These are phyloP conservation scores for Phaeomoniella chlamydospora DNA, from an alignment of 2,329 filamentous ascomycete genomes.

Conservation along the genomic window DNA sequence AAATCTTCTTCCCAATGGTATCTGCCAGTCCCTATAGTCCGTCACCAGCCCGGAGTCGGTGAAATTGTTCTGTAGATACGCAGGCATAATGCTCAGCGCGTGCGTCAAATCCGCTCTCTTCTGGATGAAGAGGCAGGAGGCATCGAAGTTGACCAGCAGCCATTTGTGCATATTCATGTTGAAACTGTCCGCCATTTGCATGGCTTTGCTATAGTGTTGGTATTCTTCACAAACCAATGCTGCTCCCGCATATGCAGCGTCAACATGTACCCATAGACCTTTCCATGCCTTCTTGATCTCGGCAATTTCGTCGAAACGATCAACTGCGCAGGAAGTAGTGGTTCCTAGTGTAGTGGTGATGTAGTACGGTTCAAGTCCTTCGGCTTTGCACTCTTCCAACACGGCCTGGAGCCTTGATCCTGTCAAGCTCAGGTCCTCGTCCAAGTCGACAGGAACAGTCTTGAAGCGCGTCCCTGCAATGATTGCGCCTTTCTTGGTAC, in stretches of 20 bases:
- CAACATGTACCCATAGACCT: conserved; percentile 78
- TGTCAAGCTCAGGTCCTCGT: conserved; percentile 56
- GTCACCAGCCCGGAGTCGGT: conserved; percentile 74
- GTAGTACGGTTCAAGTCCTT: conserved; percentile 73
- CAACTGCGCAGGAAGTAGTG: conserved; percentile 75
- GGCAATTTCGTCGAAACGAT: conserved; percentile 60
- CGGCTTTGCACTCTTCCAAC: conserved; percentile 49
- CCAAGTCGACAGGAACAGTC: conserved; percentile 47
- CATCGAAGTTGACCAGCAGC: conserved; percentile 87
- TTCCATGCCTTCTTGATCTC: conserved; percentile 30
- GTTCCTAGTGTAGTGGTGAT: conserved; percentile 73
- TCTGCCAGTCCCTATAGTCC: conserved; percentile 95
- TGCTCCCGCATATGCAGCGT: conserved; percentile 83
- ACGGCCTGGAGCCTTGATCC: conserved; percentile 45
- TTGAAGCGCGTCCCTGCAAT: conserved; percentile 75
- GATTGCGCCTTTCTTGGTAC: conserved; percentile 73
- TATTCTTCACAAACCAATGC: conserved; percentile 72
- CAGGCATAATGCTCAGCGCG: conserved; percentile 63
- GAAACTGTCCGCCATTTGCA: conserved; percentile 62
- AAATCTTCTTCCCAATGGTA: conserved; percentile 80
- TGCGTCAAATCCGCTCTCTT: conserved; percentile 62
- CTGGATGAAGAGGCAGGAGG: conserved; percentile 65
- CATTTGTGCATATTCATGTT: conserved; percentile 97
- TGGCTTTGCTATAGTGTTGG: conserved; percentile 34
- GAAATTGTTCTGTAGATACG: conserved; percentile 70